Percentiles rank a stretch among this genome's conserved stretches.
phyloP scores from a whole-genome alignment of 305 asterid genomes.

The Plantago lanceolata region DNA sequence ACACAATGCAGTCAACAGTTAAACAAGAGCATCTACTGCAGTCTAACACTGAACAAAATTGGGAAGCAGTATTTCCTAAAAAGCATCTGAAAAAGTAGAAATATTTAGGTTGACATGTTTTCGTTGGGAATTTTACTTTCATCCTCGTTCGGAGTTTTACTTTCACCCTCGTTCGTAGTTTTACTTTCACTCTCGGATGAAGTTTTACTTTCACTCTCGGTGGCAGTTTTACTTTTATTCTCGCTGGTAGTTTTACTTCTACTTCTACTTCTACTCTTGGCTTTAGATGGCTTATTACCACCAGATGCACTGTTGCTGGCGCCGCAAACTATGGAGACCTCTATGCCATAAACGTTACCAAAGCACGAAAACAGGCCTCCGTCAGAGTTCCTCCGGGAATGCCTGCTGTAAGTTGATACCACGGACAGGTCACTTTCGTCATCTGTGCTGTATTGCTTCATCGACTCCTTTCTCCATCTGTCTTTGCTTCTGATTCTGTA shows the following conservation, averaged over 20 bases:
- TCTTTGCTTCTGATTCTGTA: constrained; percentile 30
- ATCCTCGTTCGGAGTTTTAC: neutral
- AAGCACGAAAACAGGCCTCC: constrained; percentile 49
- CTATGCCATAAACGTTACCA: constrained; percentile 46
- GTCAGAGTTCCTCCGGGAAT: constrained; percentile 27
- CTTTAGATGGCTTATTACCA: neutral
- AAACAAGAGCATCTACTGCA: neutral
- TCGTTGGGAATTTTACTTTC: neutral
- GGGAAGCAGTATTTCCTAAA: neutral
- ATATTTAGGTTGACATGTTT: neutral
- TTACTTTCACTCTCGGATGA: neutral
- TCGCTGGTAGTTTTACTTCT: neutral
- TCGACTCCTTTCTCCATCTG: constrained; percentile 34
- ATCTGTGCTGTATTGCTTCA: neutral
- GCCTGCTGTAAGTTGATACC: neutral
- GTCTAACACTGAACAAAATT: neutral
- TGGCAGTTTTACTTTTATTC: constrained; percentile 5
- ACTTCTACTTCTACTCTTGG: constrained; percentile 2
- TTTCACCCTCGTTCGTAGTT: neutral
- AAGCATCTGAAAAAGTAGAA: too few species aligned
- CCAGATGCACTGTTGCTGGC: constrained; percentile 22
- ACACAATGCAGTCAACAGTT: too few species aligned
- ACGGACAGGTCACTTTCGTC: constrained; percentile 16
- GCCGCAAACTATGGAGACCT: constrained; percentile 46
- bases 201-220: constrained; percentile 1